Conservation (phyloP, 2,329 filamentous ascomycete species). For the Fusarium sp. region DNA sequence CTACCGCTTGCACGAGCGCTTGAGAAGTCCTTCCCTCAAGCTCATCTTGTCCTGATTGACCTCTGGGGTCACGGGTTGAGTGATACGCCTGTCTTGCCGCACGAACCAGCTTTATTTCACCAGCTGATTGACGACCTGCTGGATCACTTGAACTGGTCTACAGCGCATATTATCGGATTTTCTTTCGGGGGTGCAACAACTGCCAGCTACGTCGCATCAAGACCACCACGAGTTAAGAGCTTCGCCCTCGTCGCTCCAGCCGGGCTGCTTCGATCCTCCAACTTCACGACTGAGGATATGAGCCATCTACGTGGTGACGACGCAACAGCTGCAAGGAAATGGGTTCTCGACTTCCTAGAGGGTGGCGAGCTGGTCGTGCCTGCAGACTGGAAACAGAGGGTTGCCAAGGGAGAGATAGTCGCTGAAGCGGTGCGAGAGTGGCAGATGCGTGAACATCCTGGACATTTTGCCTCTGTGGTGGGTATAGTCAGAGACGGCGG, state of each 20-base stretch:
- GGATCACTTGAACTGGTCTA: slow-evolving; percentile 55
- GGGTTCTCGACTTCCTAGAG: slow-evolving; percentile 57
- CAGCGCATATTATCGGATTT: slow-evolving; percentile 61
- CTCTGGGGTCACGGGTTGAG: slow-evolving; percentile 67
- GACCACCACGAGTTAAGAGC: slow-evolving; percentile 48
- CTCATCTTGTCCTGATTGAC: slow-evolving; percentile 60
- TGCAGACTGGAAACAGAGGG: slow-evolving; percentile 58
- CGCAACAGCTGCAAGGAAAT: slow-evolving; percentile 51
- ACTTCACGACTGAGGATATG: slow-evolving; percentile 48
- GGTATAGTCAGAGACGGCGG: slow-evolving; percentile 61
- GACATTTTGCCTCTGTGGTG: slow-evolving; percentile 60
- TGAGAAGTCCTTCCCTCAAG: slow-evolving; percentile 49
- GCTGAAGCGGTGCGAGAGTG: slow-evolving; percentile 62
- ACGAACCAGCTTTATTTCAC: slow-evolving; percentile 59
- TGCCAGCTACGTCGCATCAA: slow-evolving; percentile 53
- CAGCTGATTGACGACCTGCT: slow-evolving; percentile 56
- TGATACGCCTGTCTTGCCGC: slow-evolving; percentile 59
- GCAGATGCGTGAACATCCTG: slow-evolving; percentile 60
- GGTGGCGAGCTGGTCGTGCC: slow-evolving; percentile 58
- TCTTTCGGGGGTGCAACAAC: slow-evolving; percentile 62
- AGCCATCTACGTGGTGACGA: slow-evolving; percentile 43
- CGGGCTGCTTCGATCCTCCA: slow-evolving; percentile 53
- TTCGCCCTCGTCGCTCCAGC: slow-evolving; percentile 62
- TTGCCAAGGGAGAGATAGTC: slow-evolving; percentile 58
- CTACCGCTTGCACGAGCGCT: slow-evolving; percentile 57